Evolutionary conservation across 768 basidiomycete species (phyloP).

Genomic region (Crepidotus variabilis): DNA sequence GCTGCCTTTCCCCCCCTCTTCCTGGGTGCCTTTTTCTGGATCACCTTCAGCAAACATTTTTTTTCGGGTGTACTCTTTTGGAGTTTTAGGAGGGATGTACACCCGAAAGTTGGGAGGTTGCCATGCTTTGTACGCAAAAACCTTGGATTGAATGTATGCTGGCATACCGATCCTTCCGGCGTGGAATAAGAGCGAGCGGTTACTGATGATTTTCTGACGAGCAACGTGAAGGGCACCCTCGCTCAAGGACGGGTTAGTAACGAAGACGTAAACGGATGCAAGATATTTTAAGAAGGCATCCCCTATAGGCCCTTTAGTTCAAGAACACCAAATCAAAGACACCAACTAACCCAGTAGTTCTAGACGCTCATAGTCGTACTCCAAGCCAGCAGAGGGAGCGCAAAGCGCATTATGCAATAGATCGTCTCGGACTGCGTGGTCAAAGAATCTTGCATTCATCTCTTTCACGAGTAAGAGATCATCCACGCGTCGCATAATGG

Average conservation of each 20-base stretch:
- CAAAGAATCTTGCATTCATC: conserved; percentile 66
- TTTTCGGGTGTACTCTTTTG: conserved; percentile 9
- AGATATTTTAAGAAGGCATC: conserved; percentile 85
- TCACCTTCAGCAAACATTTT: neutral
- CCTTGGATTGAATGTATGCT: conserved; percentile 68
- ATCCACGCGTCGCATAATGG: conserved; percentile 68
- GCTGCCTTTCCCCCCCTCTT: neutral
- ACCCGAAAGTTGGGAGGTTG: conserved; percentile 41
- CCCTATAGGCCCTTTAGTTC: conserved; percentile 35
- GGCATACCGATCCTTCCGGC: conserved; percentile 61
- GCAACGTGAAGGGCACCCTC: conserved; percentile 68
- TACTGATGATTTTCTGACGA: conserved; percentile 72
- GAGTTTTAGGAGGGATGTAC: conserved; percentile 16
- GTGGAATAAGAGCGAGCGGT: conserved; percentile 56
- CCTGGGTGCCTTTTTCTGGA: neutral
- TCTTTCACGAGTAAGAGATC: conserved; percentile 75
- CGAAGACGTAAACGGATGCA: conserved; percentile 70
- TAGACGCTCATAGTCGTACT: conserved; percentile 79
- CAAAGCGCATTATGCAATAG: conserved; percentile 65
- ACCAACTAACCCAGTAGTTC: conserved; percentile 67
- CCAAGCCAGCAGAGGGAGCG: conserved; percentile 64
- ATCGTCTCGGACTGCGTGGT: conserved; percentile 55
- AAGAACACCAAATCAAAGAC: neutral
- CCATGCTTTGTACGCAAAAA: conserved; percentile 68
- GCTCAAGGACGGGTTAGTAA: conserved; percentile 55